Conservation (phyloP, 2,329 filamentous ascomycete genomes). For the Alternaria gaisen region DNA sequence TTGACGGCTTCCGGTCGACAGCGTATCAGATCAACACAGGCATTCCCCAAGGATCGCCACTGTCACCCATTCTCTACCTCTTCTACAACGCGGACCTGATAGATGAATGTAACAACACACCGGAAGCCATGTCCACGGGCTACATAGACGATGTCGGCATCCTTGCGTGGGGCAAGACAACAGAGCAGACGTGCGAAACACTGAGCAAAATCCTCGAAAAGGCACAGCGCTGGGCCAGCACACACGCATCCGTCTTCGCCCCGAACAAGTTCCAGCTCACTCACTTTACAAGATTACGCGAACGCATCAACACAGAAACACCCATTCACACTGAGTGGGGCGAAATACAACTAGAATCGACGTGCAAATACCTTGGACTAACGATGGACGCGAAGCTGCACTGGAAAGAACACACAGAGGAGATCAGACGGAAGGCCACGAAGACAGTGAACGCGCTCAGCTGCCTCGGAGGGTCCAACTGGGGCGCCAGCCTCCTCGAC, state of each 20-base stretch:
- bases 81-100: slow-evolving; percentile 46
- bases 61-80: slow-evolving; percentile 46
- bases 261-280: slow-evolving; percentile 42
- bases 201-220: slow-evolving; percentile 23
- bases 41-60: slow-evolving; percentile 42
- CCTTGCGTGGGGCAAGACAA: slow-evolving; percentile 24
- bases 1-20: slow-evolving; percentile 24
- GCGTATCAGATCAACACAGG: slow-evolving; percentile 28
- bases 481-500: slow-evolving; percentile 24
- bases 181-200: slow-evolving; percentile 25
- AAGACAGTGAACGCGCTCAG: slow-evolving; percentile 22
- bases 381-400: slow-evolving; percentile 27
- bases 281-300: slow-evolving; percentile 33
- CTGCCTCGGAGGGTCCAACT: slow-evolving; percentile 22
- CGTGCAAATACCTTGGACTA: slow-evolving; percentile 28
- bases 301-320: slow-evolving; percentile 17
- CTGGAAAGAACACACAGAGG: slow-evolving; percentile 21
- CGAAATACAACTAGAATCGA: slow-evolving; percentile 18
- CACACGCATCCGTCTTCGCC: slow-evolving; percentile 37
- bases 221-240: slow-evolving; percentile 32
- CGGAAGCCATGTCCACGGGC: slow-evolving; percentile 21
- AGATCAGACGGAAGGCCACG: slow-evolving; percentile 20
- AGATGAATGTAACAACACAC: slow-evolving; percentile 24
- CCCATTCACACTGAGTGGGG: slow-evolving; percentile 26
- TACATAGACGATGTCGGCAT: slow-evolving; percentile 38